Conservation (phyloP, 306 rosid genomes). For the Sphenostylis stenocarpa region DNA sequence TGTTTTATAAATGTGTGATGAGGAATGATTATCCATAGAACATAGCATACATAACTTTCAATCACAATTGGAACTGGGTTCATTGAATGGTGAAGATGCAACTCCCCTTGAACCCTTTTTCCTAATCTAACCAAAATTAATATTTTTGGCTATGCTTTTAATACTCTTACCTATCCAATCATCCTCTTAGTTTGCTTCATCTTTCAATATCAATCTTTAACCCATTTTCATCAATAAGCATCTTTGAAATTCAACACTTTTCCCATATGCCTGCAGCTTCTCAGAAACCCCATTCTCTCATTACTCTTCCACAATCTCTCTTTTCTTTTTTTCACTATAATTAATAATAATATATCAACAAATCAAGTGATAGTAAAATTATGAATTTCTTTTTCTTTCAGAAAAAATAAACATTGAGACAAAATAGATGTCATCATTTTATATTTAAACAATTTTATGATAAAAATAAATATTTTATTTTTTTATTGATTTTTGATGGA, state of each 20-base stretch:
- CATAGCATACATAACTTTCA: constrained; percentile 16
- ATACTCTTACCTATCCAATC: constrained; percentile 46
- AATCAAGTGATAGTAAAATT: background rate
- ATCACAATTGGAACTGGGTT: constrained; percentile 24
- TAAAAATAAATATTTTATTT: no score
- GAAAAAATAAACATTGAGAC: no score
- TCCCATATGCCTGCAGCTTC: constrained; percentile 33
- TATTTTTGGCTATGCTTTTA: constrained; percentile 40
- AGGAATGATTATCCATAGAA: constrained; percentile 25
- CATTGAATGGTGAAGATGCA: constrained; percentile 52
- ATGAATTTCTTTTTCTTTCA: no score
- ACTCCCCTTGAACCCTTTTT: constrained; percentile 44
- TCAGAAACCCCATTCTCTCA: constrained; percentile 26
- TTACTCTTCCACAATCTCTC: background rate
- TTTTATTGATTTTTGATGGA: no score
- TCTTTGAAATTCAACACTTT: constrained; percentile 35
- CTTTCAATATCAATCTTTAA: background rate
- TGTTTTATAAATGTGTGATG: constrained; percentile 1
- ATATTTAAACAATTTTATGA: no score
- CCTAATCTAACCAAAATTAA: constrained; percentile 39
- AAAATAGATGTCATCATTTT: no score
- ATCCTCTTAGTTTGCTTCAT: constrained; percentile 27
- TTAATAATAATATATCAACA: background rate
- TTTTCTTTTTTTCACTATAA: background rate
- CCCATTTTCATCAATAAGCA: constrained; percentile 14